Base-by-base conservation (phyloP, 169 alveolate species). In the Plasmodium blacklocki region DNA sequence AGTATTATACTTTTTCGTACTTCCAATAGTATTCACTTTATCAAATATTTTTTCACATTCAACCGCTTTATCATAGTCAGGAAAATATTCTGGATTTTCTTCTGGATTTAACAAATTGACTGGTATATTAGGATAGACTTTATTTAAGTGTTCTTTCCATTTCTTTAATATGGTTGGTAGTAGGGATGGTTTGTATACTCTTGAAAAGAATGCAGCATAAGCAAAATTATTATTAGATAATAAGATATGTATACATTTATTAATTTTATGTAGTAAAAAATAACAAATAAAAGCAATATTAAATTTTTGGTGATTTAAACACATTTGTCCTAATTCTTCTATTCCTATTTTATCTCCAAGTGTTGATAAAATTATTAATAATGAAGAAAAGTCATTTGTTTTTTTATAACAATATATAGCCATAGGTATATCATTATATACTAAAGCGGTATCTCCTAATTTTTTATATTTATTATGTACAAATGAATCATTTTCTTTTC, bases 391-490 rank as follows among this genome's bases (percentile, higher is more conserved):
- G 73, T 95, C 97, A 43, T 89, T 89, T 19, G 94, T 94, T 54
- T 74, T 80, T 52, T 83, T 83, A 85, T 92, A 93, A 60, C 97
- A 94, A 66, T 88, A 91, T 39, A 89, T 94, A 6, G 97, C 97
- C 75, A 89, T 89, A 21, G 93, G 90, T 64, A 93, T 88, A 73
- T 88, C 93, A 66, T 94, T 88, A 64, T 80, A 63, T 45, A 95
- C 94, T 23, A 95, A 78, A 63, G 96, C 93, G 14, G 94, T 72
- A 73, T 94, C 95, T 14, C 97, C 96, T 45, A 95, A 92, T 9
- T 92, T 88, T 74, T 95, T 95, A 93, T 97, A 95, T 88, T 94
- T 94, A 86, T 89, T 52, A 26, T 91, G 86, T 83, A 91, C 43
- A 80, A 72, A 54, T 32, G 93, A 88, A 58, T 93, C 90, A 62